phyloP scores from a whole-genome alignment of 345 rosid genomes.

The Aquilaria yunnanensis region DNA sequence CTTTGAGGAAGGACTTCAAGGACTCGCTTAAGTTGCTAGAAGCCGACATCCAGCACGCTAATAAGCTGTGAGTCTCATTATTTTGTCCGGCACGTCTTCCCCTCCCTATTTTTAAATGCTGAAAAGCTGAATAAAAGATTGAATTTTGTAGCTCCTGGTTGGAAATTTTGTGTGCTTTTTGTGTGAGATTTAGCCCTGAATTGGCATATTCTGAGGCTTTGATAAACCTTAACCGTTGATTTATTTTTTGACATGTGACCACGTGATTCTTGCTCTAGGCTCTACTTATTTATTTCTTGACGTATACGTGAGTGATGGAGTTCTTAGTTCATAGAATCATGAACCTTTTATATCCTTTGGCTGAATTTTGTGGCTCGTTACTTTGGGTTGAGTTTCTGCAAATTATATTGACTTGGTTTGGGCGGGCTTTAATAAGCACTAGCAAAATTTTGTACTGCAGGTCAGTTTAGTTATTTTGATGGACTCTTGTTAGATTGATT shows the following conservation, averaged over 20 bases:
- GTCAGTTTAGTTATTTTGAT: slow-evolving; percentile 10
- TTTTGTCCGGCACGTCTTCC: too few species aligned
- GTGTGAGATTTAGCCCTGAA: not conserved
- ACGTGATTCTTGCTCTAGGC: too few species aligned
- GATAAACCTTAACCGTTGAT: too few species aligned
- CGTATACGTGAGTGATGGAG: not conserved
- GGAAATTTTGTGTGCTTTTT: too few species aligned
- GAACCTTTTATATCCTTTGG: not conserved
- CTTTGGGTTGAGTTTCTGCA: too few species aligned
- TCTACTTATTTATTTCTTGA: too few species aligned
- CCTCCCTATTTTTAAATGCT: too few species aligned
- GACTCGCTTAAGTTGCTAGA: slow-evolving; percentile 64
- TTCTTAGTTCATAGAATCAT: not conserved
- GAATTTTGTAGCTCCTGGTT: too few species aligned
- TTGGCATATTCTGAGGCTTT: too few species aligned
- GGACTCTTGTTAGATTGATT: not conserved
- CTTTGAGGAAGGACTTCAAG: slow-evolving; percentile 51
- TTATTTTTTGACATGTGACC: too few species aligned
- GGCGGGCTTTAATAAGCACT: not conserved
- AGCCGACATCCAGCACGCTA: slow-evolving; percentile 72
- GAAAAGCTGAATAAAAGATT: too few species aligned
- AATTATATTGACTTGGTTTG: too few species aligned
- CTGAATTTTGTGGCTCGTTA: not conserved
- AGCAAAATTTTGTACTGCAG: not conserved
- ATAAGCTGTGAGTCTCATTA: slow-evolving; percentile 39